A percentile compares a stretch with the other conserved stretches of the same genome.
Evolutionary conservation across 805 yeast species (phyloP).

Genomic region (Suhomyces prunicola): DNA sequence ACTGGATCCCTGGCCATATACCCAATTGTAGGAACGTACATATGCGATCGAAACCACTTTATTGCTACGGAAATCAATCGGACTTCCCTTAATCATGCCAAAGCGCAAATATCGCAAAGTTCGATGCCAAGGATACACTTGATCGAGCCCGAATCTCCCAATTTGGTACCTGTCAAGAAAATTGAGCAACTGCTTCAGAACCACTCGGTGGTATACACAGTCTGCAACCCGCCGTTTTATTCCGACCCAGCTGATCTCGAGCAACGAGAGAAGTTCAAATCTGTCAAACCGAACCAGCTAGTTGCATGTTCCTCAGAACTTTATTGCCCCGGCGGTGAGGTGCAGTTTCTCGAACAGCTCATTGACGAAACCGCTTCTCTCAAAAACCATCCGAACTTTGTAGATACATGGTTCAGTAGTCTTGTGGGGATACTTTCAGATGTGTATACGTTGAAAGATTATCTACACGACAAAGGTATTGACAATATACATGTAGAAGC

Average conservation of each 20-base stretch:
- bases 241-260: conserved; percentile 4
- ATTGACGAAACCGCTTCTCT: conserved; percentile 11
- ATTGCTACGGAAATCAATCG: conserved; percentile 17
- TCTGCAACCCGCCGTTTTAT: conserved; percentile 24
- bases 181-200: background rate
- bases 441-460: conserved; percentile 5
- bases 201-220: conserved; percentile 9
- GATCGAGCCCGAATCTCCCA: background rate
- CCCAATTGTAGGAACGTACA: conserved; percentile 12
- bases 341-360: conserved; percentile 10
- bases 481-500: conserved; percentile 2
- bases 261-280: conserved; percentile 5
- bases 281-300: conserved; percentile 8
- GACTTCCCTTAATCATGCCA: conserved; percentile 10
- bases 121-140: background rate
- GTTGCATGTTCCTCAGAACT: conserved; percentile 10
- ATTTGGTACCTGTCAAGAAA: background rate
- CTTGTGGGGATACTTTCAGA: conserved; percentile 16
- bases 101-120: background rate
- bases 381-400: conserved; percentile 1
- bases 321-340: conserved; percentile 17
- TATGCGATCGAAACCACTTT: conserved; percentile 3
- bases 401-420: conserved; percentile 16
- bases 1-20: conserved; percentile 20
- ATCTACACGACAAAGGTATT: background rate